Percentiles rank a stretch among this genome's conserved stretches.
Conservation (phyloP, 768 basidiomycete genomes). For the Boletus edulis region DNA sequence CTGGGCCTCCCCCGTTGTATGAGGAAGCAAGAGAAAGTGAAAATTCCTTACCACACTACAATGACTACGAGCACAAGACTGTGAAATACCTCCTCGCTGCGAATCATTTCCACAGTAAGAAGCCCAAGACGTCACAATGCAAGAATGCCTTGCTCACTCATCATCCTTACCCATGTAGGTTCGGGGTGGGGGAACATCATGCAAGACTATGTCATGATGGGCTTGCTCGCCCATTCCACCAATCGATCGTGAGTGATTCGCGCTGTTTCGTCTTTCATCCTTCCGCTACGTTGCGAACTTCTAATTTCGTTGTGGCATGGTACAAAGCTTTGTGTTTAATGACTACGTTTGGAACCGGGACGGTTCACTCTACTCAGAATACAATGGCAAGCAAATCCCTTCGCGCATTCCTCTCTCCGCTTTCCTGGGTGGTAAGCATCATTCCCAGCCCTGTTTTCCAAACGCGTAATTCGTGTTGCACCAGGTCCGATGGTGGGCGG, state of each 20-base stretch:
- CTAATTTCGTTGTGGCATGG: constrained; percentile 2
- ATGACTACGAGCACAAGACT: constrained; percentile 31
- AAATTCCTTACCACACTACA: constrained; percentile 40
- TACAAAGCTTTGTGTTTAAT: constrained; percentile 40
- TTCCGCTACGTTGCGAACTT: not conserved
- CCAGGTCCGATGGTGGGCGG: constrained; percentile 43
- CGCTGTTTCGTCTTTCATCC: not conserved
- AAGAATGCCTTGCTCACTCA: not conserved
- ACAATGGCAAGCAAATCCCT: constrained; percentile 36
- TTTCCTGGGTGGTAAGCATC: constrained; percentile 34
- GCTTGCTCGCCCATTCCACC: constrained; percentile 33
- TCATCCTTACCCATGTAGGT: constrained; percentile 18
- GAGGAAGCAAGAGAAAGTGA: constrained; percentile 38
- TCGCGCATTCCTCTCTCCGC: constrained; percentile 42
- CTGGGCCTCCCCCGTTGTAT: constrained; percentile 35
- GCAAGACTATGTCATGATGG: constrained; percentile 39
- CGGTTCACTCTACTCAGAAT: constrained; percentile 35
- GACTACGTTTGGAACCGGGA: constrained; percentile 42
- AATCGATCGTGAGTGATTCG: constrained; percentile 33
- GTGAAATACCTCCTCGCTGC: constrained; percentile 46
- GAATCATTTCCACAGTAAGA: constrained; percentile 43
- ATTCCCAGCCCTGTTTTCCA: not conserved
- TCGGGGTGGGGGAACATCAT: constrained; percentile 42
- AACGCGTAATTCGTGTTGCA: not conserved
- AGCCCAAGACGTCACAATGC: not conserved